Percentiles rank a stretch among this genome's conserved stretches.
phyloP scores from a whole-genome alignment of 257 asterid species.

The Capsicum pubescens region DNA sequence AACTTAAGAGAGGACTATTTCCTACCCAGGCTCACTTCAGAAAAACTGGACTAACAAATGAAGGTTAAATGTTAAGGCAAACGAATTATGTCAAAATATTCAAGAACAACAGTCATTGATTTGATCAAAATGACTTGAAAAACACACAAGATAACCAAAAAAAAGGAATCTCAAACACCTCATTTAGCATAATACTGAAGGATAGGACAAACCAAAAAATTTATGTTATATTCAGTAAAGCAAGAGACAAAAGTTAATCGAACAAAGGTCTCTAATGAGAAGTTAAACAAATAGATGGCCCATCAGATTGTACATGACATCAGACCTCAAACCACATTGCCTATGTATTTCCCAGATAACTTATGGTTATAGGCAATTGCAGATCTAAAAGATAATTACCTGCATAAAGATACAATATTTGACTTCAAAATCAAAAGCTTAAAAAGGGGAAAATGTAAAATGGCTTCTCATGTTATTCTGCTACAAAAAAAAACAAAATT shows the following conservation, averaged over 20 bases:
- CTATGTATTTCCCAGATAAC: neutral
- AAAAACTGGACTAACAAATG: neutral
- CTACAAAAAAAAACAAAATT: constrained; percentile 17
- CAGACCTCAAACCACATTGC: neutral
- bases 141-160: no score
- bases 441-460: neutral
- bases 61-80: neutral
- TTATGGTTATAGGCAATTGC: neutral
- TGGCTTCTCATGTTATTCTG: constrained; percentile 21
- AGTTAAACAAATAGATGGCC: neutral
- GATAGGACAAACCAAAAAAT: neutral
- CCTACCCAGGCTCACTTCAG: constrained; percentile 14
- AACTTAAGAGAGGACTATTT: neutral
- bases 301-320: neutral
- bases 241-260: neutral
- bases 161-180: neutral
- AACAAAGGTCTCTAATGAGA: neutral
- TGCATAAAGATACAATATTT: neutral
- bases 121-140: no score
- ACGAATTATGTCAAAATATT: no score
- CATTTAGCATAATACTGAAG: neutral
- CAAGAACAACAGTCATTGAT: no score
- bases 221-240: neutral
- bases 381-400: neutral
- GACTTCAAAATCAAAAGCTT: constrained; percentile 19